A percentile compares a stretch with the other conserved stretches of the same genome.
Conservation (phyloP, 2,329 filamentous ascomycete species). For the Escovopsis sp. region DNA sequence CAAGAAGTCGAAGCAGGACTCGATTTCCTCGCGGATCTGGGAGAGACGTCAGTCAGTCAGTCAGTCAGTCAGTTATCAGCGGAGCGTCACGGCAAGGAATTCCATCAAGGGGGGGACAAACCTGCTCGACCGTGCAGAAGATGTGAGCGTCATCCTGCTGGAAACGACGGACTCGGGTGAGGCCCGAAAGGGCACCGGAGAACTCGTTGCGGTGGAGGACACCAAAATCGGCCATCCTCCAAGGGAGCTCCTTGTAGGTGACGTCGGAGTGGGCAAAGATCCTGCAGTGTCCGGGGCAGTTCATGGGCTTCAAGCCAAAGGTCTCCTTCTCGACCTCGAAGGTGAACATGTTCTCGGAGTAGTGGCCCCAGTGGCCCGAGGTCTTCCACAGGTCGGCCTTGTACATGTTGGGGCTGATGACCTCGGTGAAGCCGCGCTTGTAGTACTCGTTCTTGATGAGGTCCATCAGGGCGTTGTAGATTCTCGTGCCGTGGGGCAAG, state of each 20-base stretch:
- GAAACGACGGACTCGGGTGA: constrained; percentile 87
- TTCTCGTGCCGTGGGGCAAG: constrained; percentile 80
- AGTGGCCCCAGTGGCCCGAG: constrained; percentile 75
- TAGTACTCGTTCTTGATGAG: constrained; percentile 82
- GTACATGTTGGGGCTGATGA: constrained; percentile 90
- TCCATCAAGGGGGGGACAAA: constrained; percentile 5
- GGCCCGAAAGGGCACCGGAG: constrained; percentile 75
- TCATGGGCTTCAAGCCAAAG: constrained; percentile 84
- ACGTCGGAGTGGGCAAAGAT: constrained; percentile 73
- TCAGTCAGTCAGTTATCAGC: too few species aligned
- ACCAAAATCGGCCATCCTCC: constrained; percentile 90
- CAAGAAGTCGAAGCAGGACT: constrained; percentile 77
- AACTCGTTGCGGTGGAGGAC: constrained; percentile 91
- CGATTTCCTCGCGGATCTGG: constrained; percentile 39
- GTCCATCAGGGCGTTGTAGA: constrained; percentile 76
- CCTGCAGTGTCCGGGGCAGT: constrained; percentile 87
- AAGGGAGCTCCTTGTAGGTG: constrained; percentile 73
- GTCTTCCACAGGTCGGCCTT: constrained; percentile 87
- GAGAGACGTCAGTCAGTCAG: background rate
- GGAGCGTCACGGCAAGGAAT: too few species aligned
- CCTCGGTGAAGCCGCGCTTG: constrained; percentile 86
- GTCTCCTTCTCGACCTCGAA: constrained; percentile 64
- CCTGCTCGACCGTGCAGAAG: constrained; percentile 50
- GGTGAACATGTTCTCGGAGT: constrained; percentile 81
- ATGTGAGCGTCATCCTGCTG: constrained; percentile 95